phyloP scores from a whole-genome alignment of 2,329 filamentous ascomycete species.

The Hymenoscyphus salicellus region DNA sequence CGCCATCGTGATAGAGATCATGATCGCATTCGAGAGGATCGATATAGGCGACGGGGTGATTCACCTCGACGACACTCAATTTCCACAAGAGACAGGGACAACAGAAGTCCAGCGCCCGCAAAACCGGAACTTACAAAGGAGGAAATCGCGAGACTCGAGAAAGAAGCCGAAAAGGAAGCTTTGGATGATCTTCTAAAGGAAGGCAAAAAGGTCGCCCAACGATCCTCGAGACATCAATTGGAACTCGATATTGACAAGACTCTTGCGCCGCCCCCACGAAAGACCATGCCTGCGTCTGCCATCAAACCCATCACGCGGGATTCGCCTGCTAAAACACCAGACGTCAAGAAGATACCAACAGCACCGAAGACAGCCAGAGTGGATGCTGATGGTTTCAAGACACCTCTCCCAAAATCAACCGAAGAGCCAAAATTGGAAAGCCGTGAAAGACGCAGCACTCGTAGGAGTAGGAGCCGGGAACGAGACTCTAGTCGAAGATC shows the following conservation, averaged over 20 bases:
- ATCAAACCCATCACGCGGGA: constrained; percentile 36
- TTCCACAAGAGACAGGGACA: constrained; percentile 14
- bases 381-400: constrained; percentile 22
- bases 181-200: constrained; percentile 37
- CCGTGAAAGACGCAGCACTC: constrained; percentile 20
- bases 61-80: constrained; percentile 19
- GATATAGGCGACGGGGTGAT: constrained; percentile 29
- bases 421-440: constrained; percentile 11
- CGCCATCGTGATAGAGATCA: constrained; percentile 24
- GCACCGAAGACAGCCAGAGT: constrained; percentile 14
- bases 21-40: constrained; percentile 28
- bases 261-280: constrained; percentile 36
- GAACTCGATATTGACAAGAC: constrained; percentile 36
- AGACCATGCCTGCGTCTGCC: constrained; percentile 34
- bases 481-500: constrained; percentile 26
- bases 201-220: constrained; percentile 31
- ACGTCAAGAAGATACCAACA: constrained; percentile 27
- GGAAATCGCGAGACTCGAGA: constrained; percentile 35
- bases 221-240: constrained; percentile 32
- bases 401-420: constrained; percentile 21
- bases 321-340: constrained; percentile 27
- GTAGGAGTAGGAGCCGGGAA: constrained; percentile 30
- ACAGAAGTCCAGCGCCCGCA: constrained; percentile 14
- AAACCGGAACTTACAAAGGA: constrained; percentile 34
- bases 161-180: constrained; percentile 38